Base-by-base conservation (phyloP, 495 filamentous ascomycete species). In the Rhypophila decipiens region DNA sequence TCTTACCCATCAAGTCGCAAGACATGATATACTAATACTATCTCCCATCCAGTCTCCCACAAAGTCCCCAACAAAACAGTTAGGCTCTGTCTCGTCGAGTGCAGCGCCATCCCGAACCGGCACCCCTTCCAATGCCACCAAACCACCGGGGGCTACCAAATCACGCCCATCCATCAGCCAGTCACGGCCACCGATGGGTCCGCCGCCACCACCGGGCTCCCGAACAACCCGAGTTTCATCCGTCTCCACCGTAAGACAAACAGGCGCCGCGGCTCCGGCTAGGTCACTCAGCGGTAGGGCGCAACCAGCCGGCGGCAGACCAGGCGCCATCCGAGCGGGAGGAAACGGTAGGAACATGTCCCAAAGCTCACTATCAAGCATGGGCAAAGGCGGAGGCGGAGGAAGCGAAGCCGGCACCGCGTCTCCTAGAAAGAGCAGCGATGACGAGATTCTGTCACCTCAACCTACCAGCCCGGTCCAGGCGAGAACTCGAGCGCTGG, bases 1-100 rank as follows among this genome's bases (percentile, higher is more conserved):
- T 24, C 18, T 41, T 22, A 37, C 24, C 15, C 15, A 4, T 2
- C n/a, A 5, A 20, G 12, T 20, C 20, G 18, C 17, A 19, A 11
- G 38, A 20, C 12, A 4, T 20, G 19, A 18, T 20, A 4, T 15
- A 39, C 38, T 2, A 19, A 15, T 39, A 39, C 11, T 39, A 2
- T 20, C 38, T 39, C 17, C 21, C 21, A 8, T 24, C 4, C 21
- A 88, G 84, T 87, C 86, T 23, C 87, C 88, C 4, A 82, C 78
- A 0, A 88, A 87, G 57, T 88, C 85, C 4, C 87, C 88, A 7
- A 88, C 86, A 9, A 91, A 94, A 60, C 85, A 87, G 50, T 64
- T 87, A 9, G 69, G 53, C 8, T 76, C 77, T 24, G 71, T 77
- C 2, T 57, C 73, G 2, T 68, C 81, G 13, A 82, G 83, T 24